Percentiles rank a stretch among this genome's conserved stretches.
phyloP scores from a whole-genome alignment of 805 yeast species.

The Saturnispora sanitii region DNA sequence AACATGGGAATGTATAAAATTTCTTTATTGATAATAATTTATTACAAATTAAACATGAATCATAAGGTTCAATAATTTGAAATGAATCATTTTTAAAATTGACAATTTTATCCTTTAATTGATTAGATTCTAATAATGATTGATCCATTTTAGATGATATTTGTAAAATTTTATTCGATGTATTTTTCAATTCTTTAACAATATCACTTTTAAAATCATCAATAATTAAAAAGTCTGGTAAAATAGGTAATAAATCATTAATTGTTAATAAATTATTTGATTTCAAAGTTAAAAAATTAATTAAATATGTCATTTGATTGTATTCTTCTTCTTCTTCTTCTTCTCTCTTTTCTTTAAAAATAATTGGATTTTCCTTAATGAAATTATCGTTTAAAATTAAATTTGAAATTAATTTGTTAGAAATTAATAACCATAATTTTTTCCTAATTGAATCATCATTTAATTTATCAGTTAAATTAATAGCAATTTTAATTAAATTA shows the following conservation, averaged over 20 bases:
- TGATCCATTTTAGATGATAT: slow-evolving; percentile 68
- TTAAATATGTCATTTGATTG: slow-evolving; percentile 19
- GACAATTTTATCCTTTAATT: slow-evolving; percentile 50
- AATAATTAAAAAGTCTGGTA: slow-evolving; percentile 76
- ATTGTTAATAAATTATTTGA: slow-evolving; percentile 49
- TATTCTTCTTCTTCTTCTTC: neutral
- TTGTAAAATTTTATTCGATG: slow-evolving; percentile 55
- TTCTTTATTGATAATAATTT: slow-evolving; percentile 60
- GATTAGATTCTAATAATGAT: slow-evolving; percentile 49
- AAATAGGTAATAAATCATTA: slow-evolving; percentile 73
- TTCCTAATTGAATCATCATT: slow-evolving; percentile 38
- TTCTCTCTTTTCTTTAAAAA: slow-evolving; percentile 9
- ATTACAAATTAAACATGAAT: slow-evolving; percentile 66
- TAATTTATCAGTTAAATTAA: slow-evolving; percentile 47
- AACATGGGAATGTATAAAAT: slow-evolving; percentile 80
- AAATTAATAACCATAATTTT: slow-evolving; percentile 62
- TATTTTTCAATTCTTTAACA: slow-evolving; percentile 64
- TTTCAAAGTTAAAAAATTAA: slow-evolving; percentile 30
- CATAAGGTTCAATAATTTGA: slow-evolving; percentile 72
- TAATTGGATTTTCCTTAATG: slow-evolving; percentile 15
- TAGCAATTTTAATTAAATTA: slow-evolving; percentile 49
- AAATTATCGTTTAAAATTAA: slow-evolving; percentile 23
- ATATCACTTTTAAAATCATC: slow-evolving; percentile 80
- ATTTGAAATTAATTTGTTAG: slow-evolving; percentile 36
- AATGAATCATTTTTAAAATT: slow-evolving; percentile 41